These are phyloP conservation scores for Trichoderma virens DNA, from an alignment of 495 filamentous ascomycete genomes.

Conservation along the genomic window DNA sequence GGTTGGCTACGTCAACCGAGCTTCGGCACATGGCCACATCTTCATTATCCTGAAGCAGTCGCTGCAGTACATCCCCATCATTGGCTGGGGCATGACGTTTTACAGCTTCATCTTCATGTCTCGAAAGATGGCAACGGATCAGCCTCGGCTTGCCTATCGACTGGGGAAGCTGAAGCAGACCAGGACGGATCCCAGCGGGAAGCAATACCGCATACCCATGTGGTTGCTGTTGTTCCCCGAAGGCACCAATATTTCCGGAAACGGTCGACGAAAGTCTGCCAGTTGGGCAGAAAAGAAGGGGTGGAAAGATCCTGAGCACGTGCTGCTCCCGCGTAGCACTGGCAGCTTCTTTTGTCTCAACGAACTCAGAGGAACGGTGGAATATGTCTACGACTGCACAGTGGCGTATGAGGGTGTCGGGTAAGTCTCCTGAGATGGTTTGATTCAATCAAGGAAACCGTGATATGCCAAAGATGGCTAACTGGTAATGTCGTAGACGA, in stretches of 20 bases:
- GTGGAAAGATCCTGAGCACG: slow-evolving; percentile 57
- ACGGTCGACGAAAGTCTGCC: slow-evolving; percentile 53
- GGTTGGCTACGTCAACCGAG: slow-evolving; percentile 62
- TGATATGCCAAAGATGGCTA: slow-evolving; percentile 3
- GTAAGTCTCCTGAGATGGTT: slow-evolving; percentile 51
- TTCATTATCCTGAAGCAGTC: slow-evolving; percentile 83
- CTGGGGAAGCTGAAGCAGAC: slow-evolving; percentile 56
- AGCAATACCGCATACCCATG: slow-evolving; percentile 60
- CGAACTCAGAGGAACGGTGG: slow-evolving; percentile 61
- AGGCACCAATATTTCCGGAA: slow-evolving; percentile 68
- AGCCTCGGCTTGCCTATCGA: slow-evolving; percentile 58
- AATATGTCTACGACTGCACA: slow-evolving; percentile 81
- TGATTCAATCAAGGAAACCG: background rate
- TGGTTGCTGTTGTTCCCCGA: slow-evolving; percentile 82
- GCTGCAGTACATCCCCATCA: slow-evolving; percentile 64
- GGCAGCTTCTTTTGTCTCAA: slow-evolving; percentile 68
- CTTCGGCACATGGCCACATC: slow-evolving; percentile 69
- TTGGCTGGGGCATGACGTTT: slow-evolving; percentile 76
- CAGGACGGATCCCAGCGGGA: slow-evolving; percentile 45
- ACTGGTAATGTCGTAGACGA: slow-evolving; percentile 34
- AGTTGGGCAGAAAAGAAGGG: slow-evolving; percentile 63
- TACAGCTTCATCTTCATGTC: slow-evolving; percentile 80
- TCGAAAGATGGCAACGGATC: slow-evolving; percentile 72
- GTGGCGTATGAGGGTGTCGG: slow-evolving; percentile 76
- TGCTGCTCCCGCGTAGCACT: slow-evolving; percentile 66